phyloP scores from a whole-genome alignment of 129 eudicot genomes.

The Deinandra increscens region DNA sequence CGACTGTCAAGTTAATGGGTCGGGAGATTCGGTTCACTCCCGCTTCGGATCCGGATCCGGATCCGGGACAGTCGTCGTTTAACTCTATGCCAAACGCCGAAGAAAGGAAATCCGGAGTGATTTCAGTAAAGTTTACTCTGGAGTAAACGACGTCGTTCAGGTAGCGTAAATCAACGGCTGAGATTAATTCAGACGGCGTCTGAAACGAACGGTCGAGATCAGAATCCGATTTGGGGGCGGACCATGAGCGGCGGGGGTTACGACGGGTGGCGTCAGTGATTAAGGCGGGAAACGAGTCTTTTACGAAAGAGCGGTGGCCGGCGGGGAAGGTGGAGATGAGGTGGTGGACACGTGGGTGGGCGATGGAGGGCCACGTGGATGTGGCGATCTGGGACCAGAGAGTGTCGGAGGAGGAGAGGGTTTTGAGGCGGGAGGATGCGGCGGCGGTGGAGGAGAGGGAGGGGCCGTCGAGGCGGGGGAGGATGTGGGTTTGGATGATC shows the following conservation, averaged over 20 bases:
- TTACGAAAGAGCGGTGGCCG: slow-evolving; percentile 32
- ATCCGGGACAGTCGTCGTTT: background rate
- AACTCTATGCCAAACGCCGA: slow-evolving; percentile 27
- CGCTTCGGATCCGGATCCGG: too few relatives aligned
- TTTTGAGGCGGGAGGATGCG: slow-evolving; percentile 10
- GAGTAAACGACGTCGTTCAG: slow-evolving; percentile 26
- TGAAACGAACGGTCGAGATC: background rate
- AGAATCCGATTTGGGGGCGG: background rate
- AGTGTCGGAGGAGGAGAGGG: slow-evolving; percentile 19
- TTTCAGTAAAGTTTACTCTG: background rate
- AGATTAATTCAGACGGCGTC: slow-evolving; percentile 19
- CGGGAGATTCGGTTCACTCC: background rate
- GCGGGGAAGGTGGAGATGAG: slow-evolving; percentile 27
- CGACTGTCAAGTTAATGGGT: slow-evolving; percentile 20
- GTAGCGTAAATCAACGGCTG: slow-evolving; percentile 46
- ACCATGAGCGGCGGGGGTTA: background rate
- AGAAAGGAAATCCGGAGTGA: slow-evolving; percentile 26
- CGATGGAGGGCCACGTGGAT: slow-evolving; percentile 23
- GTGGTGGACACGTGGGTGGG: slow-evolving; percentile 13
- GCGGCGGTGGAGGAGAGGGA: slow-evolving; percentile 23
- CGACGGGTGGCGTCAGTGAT: slow-evolving; percentile 6
- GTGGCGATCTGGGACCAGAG: slow-evolving; percentile 20
- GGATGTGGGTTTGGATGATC: slow-evolving; percentile 28
- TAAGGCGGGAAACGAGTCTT: slow-evolving; percentile 26
- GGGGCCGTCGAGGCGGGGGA: slow-evolving; percentile 27